Base-by-base conservation (phyloP, 192 early-diverging fungal genomes). In the Hyaloraphidium curvatum region DNA sequence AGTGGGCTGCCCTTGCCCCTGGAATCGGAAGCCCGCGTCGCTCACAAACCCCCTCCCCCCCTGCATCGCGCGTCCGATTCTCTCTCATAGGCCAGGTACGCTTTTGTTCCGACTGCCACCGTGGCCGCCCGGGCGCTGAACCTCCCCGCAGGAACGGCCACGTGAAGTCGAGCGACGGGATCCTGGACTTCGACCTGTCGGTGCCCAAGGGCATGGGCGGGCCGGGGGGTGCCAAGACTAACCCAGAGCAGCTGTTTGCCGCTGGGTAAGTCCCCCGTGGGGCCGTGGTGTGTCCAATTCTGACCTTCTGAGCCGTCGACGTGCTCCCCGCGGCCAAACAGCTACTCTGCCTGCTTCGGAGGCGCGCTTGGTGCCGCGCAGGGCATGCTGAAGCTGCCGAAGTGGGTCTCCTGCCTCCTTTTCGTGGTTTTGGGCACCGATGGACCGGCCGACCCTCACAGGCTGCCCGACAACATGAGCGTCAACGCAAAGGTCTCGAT, bases 211-310 rank as follows among this genome's bases (percentile, higher is more conserved):
- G 17, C 11, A 48, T 48, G 43, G 43, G 43, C 43, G 43, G 43
- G 25, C 43, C 43, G 43, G 43, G 43, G 23, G 4, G 5, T 14
- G 43, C 43, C 5, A 21, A 21, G 43, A 48, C 7, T 11, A 48
- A 48, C 43, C 43, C 43, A 25, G 43, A 48, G 43, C 43, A 48
- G 23, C 19, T 48, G 43, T 48, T 48, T 25, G 43, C 43, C 5
- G 43, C 43, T 9, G 43, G 43, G 43, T 48, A 7, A 48, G 43
- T 48, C 33, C 17, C n/a, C n/a, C n/a, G n/a, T n/a, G n/a, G n/a
- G n/a, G n/a, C n/a, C n/a, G n/a, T n/a, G n/a, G n/a, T n/a, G n/a
- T n/a, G n/a, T n/a, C n/a, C n/a, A n/a, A n/a, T n/a, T n/a, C n/a
- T n/a, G n/a, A n/a, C n/a, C n/a, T n/a, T n/a, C n/a, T n/a, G n/a